Conservation (phyloP, 352 stramenopile species). For the Blastocystis sp. region DNA sequence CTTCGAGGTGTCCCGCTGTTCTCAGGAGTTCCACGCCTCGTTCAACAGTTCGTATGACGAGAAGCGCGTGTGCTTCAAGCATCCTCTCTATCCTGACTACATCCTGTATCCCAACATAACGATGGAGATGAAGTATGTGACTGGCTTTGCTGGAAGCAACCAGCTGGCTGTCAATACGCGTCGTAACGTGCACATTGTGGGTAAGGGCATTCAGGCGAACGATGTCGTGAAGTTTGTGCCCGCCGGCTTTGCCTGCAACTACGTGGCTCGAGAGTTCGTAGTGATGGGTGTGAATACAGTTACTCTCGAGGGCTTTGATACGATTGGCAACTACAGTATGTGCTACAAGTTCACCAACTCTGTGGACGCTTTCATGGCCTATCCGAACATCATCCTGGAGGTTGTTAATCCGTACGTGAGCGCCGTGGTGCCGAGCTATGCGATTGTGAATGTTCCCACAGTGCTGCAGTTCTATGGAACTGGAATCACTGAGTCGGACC, state of each 20-base stretch:
- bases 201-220: slow-evolving; percentile 20
- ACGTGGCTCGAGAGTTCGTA: neutral
- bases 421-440: neutral
- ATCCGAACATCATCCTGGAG: neutral
- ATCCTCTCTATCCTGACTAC: slow-evolving; percentile 1
- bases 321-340: neutral
- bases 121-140: slow-evolving; percentile 52
- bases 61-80: slow-evolving; percentile 55
- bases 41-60: slow-evolving; percentile 32
- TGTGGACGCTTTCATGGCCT: slow-evolving; percentile 34
- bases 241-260: neutral
- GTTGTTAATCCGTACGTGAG: neutral
- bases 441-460: neutral
- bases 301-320: neutral
- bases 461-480: neutral
- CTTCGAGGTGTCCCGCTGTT: slow-evolving; percentile 10
- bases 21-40: slow-evolving; percentile 6
- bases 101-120: slow-evolving; percentile 17
- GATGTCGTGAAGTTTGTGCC: slow-evolving; percentile 50
- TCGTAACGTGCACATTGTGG: neutral
- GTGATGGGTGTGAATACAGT: neutral
- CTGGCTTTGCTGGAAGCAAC: slow-evolving; percentile 4
- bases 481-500: slow-evolving; percentile 45
- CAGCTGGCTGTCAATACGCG: neutral
- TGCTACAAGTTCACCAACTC: slow-evolving; percentile 48